Base-by-base conservation (phyloP, 2,329 filamentous ascomycete species). In the Fusarium anthophilum region DNA sequence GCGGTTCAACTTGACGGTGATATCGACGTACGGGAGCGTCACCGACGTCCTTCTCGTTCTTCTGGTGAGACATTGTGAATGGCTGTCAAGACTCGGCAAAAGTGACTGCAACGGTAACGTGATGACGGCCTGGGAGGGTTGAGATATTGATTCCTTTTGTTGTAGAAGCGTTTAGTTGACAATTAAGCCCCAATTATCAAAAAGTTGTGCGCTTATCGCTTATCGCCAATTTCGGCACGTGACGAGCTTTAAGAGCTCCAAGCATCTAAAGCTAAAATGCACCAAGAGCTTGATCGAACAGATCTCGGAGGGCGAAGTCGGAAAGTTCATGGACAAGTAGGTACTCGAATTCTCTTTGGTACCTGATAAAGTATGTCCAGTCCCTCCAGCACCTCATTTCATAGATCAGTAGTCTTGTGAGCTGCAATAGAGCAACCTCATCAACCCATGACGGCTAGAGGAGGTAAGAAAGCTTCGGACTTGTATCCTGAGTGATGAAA, bases 31-130 rank as follows among this genome's bases (percentile, higher is more conserved):
- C 91, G 84, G 94, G 94, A 86, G 92, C 92, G 85, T 98, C 95
- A 88, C 91, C 93, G 86, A 94, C 93, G 82, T 95, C 92, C 91
- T 98, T 98, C 87, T 98, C 95, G 84, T 90, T 88, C 92, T 98
- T 97, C 87, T 97, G 90, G 92, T 93, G 96, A 87, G 94, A 96
- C 94, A 97, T 97, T 78, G 87, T 93, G 86, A 80, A 81, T 80
- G 78, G 69, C 90, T 91, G 90, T 94, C 92, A 94, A 89, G 93
- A 95, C 93, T 93, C 92, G 92, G 73, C 73, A 75, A 75, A 68
- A 93, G 92, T 90, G 87, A 81, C 83, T 75, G 79, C 79, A 77
- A 77, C 92, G 91, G 92, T 91, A 93, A 94, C 88, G 92, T 94
- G 92, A 94, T 93, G 91, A 93, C 88, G 89, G 88, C 78, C 72